phyloP scores from a whole-genome alignment of 2,329 filamentous ascomycete species.

The Plenodomus biglobosus region DNA sequence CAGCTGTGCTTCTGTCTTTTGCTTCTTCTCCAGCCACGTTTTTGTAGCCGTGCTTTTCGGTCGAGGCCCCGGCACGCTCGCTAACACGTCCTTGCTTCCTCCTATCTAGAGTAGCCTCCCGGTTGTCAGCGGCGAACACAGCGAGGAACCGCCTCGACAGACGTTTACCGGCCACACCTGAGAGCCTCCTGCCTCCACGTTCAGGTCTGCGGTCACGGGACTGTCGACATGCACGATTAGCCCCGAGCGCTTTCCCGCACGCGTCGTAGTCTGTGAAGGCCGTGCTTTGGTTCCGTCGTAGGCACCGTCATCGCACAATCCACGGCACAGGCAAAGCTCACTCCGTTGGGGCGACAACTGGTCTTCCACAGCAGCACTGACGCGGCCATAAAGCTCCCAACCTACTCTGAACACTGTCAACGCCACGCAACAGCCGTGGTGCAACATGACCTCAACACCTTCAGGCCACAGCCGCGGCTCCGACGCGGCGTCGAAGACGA shows the following conservation, averaged over 20 bases:
- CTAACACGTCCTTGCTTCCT: neutral
- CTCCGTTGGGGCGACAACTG: neutral
- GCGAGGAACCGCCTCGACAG: neutral
- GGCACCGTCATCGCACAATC: neutral
- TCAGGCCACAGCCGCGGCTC: slow-evolving; percentile 24
- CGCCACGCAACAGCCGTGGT: neutral
- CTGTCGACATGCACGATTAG: slow-evolving; percentile 16
- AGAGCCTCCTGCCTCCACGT: neutral
- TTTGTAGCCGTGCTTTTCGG: neutral
- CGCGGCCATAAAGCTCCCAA: neutral
- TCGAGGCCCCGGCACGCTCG: neutral
- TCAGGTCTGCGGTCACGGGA: slow-evolving; percentile 7
- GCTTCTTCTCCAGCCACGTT: neutral
- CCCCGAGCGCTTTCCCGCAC: slow-evolving; percentile 2
- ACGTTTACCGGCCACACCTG: neutral
- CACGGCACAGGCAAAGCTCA: neutral
- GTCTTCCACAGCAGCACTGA: neutral
- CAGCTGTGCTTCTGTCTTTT: neutral
- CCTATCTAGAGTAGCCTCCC: slow-evolving; percentile 4
- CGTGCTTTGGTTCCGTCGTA: slow-evolving; percentile 12
- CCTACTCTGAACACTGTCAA: neutral
- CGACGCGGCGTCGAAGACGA: slow-evolving; percentile 30
- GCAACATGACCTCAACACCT: slow-evolving; percentile 35
- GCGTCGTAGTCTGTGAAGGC: slow-evolving; percentile 9
- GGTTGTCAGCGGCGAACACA: slow-evolving; percentile 1